Evolutionary conservation across 805 yeast genomes (phyloP).

Genomic region (Starmerella vitae): DNA sequence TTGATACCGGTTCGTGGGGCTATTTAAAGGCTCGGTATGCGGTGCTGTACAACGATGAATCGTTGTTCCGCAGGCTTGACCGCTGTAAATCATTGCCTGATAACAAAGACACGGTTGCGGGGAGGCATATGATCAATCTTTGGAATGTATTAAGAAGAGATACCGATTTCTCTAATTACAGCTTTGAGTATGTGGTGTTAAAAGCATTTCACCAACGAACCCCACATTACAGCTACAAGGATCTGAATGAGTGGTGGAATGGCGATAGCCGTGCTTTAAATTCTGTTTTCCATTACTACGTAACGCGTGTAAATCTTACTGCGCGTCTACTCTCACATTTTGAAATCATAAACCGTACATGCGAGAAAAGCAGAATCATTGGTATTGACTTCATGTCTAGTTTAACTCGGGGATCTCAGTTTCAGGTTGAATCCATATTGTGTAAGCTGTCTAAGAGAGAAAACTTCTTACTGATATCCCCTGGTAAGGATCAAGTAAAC

Average conservation of each 20-base stretch:
- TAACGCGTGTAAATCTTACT: constrained; percentile 34
- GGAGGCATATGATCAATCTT: constrained; percentile 70
- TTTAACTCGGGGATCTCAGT: constrained; percentile 84
- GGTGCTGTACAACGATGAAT: constrained; percentile 14
- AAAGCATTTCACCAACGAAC: constrained; percentile 53
- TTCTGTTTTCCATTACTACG: constrained; percentile 35
- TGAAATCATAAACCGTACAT: constrained; percentile 55
- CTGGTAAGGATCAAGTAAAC: constrained; percentile 67
- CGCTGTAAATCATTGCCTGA: not conserved
- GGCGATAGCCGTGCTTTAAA: constrained; percentile 16
- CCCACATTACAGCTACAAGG: constrained; percentile 44
- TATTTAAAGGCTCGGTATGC: constrained; percentile 52
- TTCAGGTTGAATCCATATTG: constrained; percentile 77
- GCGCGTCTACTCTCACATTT: constrained; percentile 41
- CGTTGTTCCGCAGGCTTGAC: constrained; percentile 5
- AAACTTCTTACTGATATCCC: constrained; percentile 58
- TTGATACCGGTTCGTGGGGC: constrained; percentile 79
- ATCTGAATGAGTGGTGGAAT: constrained; percentile 39
- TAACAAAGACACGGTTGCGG: constrained; percentile 42
- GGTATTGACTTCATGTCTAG: constrained; percentile 88
- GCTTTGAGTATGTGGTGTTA: constrained; percentile 62
- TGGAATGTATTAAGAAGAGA: constrained; percentile 69
- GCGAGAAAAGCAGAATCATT: constrained; percentile 70
- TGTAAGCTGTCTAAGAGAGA: constrained; percentile 64
- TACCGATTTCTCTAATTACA: constrained; percentile 48